Evolutionary conservation across 1,139 yeast species (phyloP).

Genomic region (Citeromyces siamensis): DNA sequence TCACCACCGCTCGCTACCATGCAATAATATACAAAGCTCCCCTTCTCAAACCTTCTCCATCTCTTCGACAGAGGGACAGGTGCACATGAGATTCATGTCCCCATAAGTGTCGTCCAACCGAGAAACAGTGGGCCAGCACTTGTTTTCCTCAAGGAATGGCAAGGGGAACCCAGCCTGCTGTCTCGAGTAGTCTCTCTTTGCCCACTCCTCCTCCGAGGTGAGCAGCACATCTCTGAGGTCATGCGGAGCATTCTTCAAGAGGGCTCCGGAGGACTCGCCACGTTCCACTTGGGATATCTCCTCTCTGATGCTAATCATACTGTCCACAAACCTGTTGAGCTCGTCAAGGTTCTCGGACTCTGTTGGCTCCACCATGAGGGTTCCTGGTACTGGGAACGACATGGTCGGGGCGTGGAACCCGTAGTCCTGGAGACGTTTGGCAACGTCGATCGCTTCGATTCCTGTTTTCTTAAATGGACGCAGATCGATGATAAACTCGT

Average conservation of each 20-base stretch:
- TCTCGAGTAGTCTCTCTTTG: constrained; percentile 75
- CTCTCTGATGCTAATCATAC: constrained; percentile 69
- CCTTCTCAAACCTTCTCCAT: too few relatives aligned
- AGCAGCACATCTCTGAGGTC: constrained; percentile 66
- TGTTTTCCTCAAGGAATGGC: constrained; percentile 54
- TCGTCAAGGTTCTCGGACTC: constrained; percentile 87
- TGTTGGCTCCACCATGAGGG: constrained; percentile 96
- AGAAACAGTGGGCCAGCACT: constrained; percentile 93
- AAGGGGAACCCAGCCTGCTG: constrained; percentile 92
- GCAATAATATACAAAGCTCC: too few relatives aligned
- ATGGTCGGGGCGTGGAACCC: constrained; percentile 99
- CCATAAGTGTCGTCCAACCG: constrained; percentile 93
- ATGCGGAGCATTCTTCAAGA: constrained; percentile 88
- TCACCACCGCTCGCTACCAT: too few relatives aligned
- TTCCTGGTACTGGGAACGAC: constrained; percentile 98
- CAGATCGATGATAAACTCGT: constrained; percentile 87
- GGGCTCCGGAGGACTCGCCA: constrained; percentile 51
- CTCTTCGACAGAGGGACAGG: constrained; percentile 79
- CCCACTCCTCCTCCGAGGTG: constrained; percentile 53
- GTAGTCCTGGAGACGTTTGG: constrained; percentile 93
- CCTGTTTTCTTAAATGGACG: constrained; percentile 76
- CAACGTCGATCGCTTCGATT: constrained; percentile 90
- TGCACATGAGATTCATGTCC: constrained; percentile 84
- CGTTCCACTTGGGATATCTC: constrained; percentile 73
- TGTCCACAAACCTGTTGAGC: constrained; percentile 80